Conservation (phyloP, 2,329 filamentous ascomycete species). For the Penicillium sp. region DNA sequence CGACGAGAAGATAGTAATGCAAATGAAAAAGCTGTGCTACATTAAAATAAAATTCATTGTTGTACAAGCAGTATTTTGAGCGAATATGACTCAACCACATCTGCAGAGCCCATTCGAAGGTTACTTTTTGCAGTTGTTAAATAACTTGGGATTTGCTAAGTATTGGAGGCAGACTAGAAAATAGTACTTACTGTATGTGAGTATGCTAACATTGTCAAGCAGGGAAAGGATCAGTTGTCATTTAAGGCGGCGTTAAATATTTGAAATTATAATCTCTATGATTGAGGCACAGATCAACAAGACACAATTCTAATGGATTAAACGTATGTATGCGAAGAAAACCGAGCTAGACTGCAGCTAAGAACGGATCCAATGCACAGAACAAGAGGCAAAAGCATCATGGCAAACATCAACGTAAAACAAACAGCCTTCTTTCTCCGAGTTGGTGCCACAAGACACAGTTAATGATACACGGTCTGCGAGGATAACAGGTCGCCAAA, state of each 20-base stretch:
- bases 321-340: slow-evolving; percentile 18
- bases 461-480: slow-evolving; percentile 30
- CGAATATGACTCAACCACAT: too few species aligned
- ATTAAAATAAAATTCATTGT: neutral
- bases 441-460: slow-evolving; percentile 29
- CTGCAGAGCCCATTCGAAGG: neutral
- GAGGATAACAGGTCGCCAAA: slow-evolving; percentile 20
- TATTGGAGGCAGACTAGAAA: too few species aligned
- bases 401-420: slow-evolving; percentile 13
- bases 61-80: neutral
- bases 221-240: too few species aligned
- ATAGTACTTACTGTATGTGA: too few species aligned
- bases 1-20: neutral
- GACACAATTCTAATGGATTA: slow-evolving; percentile 16
- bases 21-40: neutral
- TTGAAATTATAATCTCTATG: too few species aligned
- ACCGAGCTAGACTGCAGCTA: slow-evolving; percentile 15
- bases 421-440: slow-evolving; percentile 34
- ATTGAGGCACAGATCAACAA: too few species aligned
- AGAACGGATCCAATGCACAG: slow-evolving; percentile 10
- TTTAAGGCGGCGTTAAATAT: too few species aligned
- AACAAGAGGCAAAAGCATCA: slow-evolving; percentile 14
- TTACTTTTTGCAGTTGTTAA: too few species aligned
- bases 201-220: fast-evolving
- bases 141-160: too few species aligned